These are phyloP conservation scores for Centella asiatica DNA, from an alignment of 129 eudicot genomes.

Conservation along the genomic window DNA sequence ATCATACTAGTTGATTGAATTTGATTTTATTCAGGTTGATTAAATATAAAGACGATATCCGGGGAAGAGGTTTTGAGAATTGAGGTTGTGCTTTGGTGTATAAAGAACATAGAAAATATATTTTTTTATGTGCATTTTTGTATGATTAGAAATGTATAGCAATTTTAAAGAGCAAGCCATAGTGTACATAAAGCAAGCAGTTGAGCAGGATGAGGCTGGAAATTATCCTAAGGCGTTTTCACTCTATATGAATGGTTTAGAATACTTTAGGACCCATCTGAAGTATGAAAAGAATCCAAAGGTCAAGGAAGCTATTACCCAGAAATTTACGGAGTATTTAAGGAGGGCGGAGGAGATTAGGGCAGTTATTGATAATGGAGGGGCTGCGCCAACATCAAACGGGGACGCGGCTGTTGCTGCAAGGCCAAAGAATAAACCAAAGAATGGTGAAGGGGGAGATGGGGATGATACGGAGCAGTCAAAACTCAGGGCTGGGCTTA, in stretches of 20 bases:
- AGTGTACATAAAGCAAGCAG: constrained; percentile 62
- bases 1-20: not conserved
- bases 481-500: constrained; percentile 49
- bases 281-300: constrained; percentile 68
- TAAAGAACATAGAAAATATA: not conserved
- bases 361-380: constrained; percentile 56
- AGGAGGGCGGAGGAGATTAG: constrained; percentile 76
- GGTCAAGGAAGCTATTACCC: constrained; percentile 59
- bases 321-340: constrained; percentile 60
- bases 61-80: not conserved
- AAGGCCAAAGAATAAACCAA: constrained; percentile 36
- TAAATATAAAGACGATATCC: not conserved
- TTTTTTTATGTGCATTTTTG: constrained; percentile 2
- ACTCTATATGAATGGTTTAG: constrained; percentile 61
- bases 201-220: constrained; percentile 62
- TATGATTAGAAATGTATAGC: constrained; percentile 47
- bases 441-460: constrained; percentile 41
- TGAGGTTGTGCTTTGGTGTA: not conserved
- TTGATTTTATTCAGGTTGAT: not conserved
- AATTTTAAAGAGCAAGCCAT: constrained; percentile 72
- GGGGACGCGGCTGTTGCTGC: constrained; percentile 63
- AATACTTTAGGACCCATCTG: constrained; percentile 56
- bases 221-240: constrained; percentile 52
- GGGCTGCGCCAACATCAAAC: constrained; percentile 29
- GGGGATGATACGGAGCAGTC: constrained; percentile 60